Conservation (phyloP, 2,329 filamentous ascomycete species). For the Bipolaris zeicola region DNA sequence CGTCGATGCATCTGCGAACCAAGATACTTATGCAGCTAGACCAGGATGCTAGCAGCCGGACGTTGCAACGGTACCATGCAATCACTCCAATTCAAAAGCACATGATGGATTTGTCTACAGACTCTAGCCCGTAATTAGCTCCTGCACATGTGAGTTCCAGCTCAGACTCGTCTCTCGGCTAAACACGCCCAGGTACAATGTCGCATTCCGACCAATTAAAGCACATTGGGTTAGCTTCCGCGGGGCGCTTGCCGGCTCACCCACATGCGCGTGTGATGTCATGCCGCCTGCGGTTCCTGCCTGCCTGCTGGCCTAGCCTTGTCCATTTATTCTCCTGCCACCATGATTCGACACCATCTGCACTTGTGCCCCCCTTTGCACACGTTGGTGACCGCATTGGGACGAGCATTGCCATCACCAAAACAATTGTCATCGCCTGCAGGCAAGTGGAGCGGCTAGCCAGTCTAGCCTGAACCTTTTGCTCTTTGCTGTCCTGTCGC, state of each 20-base stretch:
- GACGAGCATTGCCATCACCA: background rate
- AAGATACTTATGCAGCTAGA: too few species aligned
- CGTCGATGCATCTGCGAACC: background rate
- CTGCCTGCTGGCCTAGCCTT: slow-evolving; percentile 4
- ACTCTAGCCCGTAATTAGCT: too few species aligned
- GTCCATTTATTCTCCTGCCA: background rate
- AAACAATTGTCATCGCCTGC: slow-evolving; percentile 8
- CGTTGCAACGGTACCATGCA: too few species aligned
- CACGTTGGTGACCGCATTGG: background rate
- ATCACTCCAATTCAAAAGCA: too few species aligned
- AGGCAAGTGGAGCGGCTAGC: slow-evolving; percentile 3
- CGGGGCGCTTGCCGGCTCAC: background rate
- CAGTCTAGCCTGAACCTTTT: background rate
- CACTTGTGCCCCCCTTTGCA: slow-evolving; percentile 1
- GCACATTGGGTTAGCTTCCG: slow-evolving; percentile 3
- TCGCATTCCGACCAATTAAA: background rate
- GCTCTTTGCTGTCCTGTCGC: background rate
- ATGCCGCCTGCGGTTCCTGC: slow-evolving; percentile 10
- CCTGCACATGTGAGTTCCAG: too few species aligned
- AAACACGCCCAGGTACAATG: slow-evolving; percentile 8
- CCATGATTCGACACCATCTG: slow-evolving; percentile 2
- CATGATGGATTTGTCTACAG: too few species aligned
- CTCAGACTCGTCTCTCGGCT: background rate
- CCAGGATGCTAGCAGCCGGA: too few species aligned
- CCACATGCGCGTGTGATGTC: slow-evolving; percentile 7